phyloP scores from a whole-genome alignment of 139 green algal genomes.

The Coelastrella sp. region DNA sequence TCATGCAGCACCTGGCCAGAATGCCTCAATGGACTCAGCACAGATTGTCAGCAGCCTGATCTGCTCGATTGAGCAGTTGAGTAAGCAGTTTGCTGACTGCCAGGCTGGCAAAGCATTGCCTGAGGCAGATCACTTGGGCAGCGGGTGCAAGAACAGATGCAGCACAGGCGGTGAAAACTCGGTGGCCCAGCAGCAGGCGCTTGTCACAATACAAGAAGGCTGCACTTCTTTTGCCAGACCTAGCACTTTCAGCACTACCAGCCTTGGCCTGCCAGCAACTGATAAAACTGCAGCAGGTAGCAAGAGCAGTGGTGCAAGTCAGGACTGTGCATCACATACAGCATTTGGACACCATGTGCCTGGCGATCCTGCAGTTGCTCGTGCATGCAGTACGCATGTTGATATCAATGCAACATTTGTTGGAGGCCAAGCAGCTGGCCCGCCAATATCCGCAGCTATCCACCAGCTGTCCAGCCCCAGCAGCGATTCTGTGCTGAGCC shows the following conservation, averaged over 20 bases:
- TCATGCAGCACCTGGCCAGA: background rate
- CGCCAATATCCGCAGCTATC: background rate
- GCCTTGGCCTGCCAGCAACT: too few species aligned
- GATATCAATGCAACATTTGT: too few species aligned
- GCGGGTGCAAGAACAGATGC: constrained; percentile 2
- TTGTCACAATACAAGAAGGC: background rate
- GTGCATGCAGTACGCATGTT: too few species aligned
- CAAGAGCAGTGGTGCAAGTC: background rate
- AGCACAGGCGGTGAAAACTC: background rate
- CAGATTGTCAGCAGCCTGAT: constrained; percentile 31
- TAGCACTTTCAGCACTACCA: background rate
- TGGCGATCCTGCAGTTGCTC: too few species aligned
- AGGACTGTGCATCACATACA: background rate
- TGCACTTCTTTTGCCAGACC: background rate
- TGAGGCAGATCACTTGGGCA: background rate
- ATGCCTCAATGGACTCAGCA: background rate
- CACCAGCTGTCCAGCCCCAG: background rate
- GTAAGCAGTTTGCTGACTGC: constrained; percentile 34
- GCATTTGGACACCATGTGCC: background rate
- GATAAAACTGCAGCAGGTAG: too few species aligned
- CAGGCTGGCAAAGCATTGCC: background rate
- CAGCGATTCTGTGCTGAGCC: background rate
- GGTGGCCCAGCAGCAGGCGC: background rate
- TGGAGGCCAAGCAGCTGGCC: too few species aligned
- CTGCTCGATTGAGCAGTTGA: constrained; percentile 22